These are phyloP conservation scores for Eutrema yunnanense DNA, from an alignment of 345 rosid species.

Conservation along the genomic window DNA sequence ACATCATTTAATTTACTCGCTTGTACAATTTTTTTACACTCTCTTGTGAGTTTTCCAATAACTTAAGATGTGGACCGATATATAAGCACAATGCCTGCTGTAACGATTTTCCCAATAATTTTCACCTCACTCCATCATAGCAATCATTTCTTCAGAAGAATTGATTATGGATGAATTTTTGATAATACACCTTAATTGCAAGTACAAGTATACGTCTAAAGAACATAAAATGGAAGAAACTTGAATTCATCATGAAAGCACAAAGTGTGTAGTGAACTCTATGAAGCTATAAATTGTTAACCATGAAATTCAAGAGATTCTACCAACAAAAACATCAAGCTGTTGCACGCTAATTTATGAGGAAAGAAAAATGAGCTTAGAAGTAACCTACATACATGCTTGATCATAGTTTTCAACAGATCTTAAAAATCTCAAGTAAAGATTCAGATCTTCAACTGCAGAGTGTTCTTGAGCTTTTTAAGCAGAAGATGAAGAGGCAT, in stretches of 20 bases:
- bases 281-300: background rate
- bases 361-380: background rate
- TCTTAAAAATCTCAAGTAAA: background rate
- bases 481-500: slow-evolving; percentile 12
- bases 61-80: background rate
- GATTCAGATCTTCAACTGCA: background rate
- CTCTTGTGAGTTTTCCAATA: background rate
- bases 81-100: background rate
- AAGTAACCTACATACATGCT: background rate
- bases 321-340: slow-evolving; percentile 7
- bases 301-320: background rate
- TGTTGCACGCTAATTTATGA: slow-evolving; percentile 15
- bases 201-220: background rate
- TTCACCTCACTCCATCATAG: background rate
- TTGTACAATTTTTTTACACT: slow-evolving; percentile 5
- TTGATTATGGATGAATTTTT: background rate
- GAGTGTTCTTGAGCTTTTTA: background rate
- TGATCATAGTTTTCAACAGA: background rate
- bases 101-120: background rate
- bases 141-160: background rate
- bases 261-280: background rate
- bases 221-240: background rate
- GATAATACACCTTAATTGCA: background rate
- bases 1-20: background rate
- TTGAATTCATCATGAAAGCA: background rate